A percentile compares a stretch with the other conserved stretches of the same genome.
Evolutionary conservation across 805 yeast species (phyloP).

Genomic region (Wickerhamiella musiphila): DNA sequence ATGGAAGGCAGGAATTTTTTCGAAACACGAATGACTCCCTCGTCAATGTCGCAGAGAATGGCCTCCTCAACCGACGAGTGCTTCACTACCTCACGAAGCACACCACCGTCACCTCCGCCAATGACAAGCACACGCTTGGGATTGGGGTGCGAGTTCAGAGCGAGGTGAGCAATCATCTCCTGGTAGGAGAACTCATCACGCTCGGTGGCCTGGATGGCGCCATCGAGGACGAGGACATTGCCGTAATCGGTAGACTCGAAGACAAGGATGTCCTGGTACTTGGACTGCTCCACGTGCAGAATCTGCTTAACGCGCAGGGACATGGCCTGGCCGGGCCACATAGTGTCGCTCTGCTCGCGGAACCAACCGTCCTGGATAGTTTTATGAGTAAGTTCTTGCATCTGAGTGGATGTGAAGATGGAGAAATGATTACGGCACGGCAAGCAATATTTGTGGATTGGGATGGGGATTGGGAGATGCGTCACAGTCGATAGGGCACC

Average conservation of each 20-base stretch:
- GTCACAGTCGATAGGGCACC: too few relatives aligned
- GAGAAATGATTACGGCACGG: too few relatives aligned
- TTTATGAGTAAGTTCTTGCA: conserved; percentile 16
- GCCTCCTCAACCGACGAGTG: conserved; percentile 78
- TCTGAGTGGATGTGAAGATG: conserved; percentile 1
- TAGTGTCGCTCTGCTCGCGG: conserved; percentile 81
- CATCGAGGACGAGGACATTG: conserved; percentile 85
- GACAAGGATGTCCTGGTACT: conserved; percentile 84
- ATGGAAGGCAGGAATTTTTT: conserved; percentile 77
- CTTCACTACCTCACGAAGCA: conserved; percentile 82
- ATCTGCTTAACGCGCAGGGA: conserved; percentile 73
- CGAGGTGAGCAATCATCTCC: conserved; percentile 94
- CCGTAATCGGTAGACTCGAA: conserved; percentile 91
- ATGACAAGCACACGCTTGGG: conserved; percentile 87
- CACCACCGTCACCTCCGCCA: conserved; percentile 99
- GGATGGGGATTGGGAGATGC: too few relatives aligned
- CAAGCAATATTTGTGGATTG: too few relatives aligned
- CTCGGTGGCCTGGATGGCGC: conserved; percentile 90
- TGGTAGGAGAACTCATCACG: conserved; percentile 96
- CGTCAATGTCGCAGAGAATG: conserved; percentile 87
- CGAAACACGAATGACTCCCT: conserved; percentile 72
- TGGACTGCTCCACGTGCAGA: conserved; percentile 67
- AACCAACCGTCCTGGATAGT: conserved; percentile 70
- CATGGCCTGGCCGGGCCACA: conserved; percentile 99
- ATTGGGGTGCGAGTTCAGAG: conserved; percentile 81